Evolutionary conservation across 1,139 yeast genomes (phyloP).

Genomic region (Meyerozyma sp.): DNA sequence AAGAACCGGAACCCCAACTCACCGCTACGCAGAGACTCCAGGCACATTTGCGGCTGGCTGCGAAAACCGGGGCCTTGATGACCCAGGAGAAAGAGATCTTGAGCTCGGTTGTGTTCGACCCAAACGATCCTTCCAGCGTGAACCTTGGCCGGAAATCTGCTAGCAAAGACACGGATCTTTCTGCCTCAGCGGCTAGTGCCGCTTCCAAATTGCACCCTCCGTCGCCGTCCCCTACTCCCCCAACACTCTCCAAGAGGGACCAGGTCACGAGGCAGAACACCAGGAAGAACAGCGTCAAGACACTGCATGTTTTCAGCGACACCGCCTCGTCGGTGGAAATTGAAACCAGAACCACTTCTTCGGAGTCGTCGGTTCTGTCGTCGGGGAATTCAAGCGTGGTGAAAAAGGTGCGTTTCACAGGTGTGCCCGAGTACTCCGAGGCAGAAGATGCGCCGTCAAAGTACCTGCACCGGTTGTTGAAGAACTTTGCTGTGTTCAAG

Average conservation of each 20-base stretch:
- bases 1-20: constrained; percentile 10
- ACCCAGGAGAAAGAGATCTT: constrained; percentile 36
- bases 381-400: constrained; percentile 5
- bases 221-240: constrained; percentile 4
- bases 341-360: constrained; percentile 3
- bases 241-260: constrained; percentile 13
- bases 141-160: constrained; percentile 15
- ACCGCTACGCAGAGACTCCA: constrained; percentile 40
- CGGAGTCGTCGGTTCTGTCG: constrained; percentile 2
- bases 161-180: not conserved
- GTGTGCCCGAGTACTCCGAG: constrained; percentile 47
- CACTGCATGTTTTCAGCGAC: constrained; percentile 1
- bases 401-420: constrained; percentile 47
- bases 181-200: constrained; percentile 5
- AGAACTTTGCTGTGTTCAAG: constrained; percentile 40
- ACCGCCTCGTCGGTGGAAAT: constrained; percentile 2
- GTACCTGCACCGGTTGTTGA: constrained; percentile 41
- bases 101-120: constrained; percentile 37
- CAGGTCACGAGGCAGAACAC: constrained; percentile 32
- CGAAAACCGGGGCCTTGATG: constrained; percentile 33
- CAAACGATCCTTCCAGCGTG: constrained; percentile 29
- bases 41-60: constrained; percentile 35
- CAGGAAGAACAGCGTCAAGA: constrained; percentile 21
- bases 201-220: constrained; percentile 1
- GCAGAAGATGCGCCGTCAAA: constrained; percentile 54